A percentile compares a stretch with the other conserved stretches of the same genome.
These are phyloP conservation scores for Globisporangium paddicum DNA, from an alignment of 352 stramenopile genomes.

Conservation along the genomic window DNA sequence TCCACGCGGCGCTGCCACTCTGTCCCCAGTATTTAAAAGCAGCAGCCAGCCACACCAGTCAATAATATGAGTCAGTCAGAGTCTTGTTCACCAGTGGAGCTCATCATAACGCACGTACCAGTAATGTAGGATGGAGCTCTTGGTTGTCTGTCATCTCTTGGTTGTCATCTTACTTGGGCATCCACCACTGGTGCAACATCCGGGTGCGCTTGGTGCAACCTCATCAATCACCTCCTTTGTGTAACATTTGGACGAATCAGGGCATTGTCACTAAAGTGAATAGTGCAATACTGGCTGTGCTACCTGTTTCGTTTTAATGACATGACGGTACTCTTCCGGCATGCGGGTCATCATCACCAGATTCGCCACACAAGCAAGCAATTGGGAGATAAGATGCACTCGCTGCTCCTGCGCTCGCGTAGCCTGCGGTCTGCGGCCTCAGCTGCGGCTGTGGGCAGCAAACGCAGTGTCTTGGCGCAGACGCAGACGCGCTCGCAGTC, in stretches of 20 bases:
- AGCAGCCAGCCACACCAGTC: not conserved
- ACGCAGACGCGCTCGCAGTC: constrained; percentile 41
- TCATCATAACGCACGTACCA: not conserved
- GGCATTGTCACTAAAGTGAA: too few species aligned
- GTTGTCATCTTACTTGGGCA: not conserved
- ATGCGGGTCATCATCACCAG: constrained; percentile 6
- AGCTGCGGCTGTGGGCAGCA: not conserved
- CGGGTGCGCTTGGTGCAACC: not conserved
- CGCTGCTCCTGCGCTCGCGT: not conserved
- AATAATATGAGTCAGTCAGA: not conserved
- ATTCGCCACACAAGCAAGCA: too few species aligned
- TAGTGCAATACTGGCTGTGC: too few species aligned
- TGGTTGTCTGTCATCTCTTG: too few species aligned
- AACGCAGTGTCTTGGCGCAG: not conserved
- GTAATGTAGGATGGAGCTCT: too few species aligned
- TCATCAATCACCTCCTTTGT: not conserved
- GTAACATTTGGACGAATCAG: too few species aligned
- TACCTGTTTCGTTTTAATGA: too few species aligned
- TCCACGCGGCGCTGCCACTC: not conserved
- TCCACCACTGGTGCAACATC: not conserved
- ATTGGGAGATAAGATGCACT: not conserved
- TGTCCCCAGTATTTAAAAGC: constrained; percentile 14
- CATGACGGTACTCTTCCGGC: too few species aligned
- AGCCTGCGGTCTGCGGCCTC: not conserved
- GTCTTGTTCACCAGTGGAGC: not conserved